Percentiles rank a stretch among this genome's conserved stretches.
phyloP scores from a whole-genome alignment of 2,329 filamentous ascomycete genomes.

The Fusarium floridanum region DNA sequence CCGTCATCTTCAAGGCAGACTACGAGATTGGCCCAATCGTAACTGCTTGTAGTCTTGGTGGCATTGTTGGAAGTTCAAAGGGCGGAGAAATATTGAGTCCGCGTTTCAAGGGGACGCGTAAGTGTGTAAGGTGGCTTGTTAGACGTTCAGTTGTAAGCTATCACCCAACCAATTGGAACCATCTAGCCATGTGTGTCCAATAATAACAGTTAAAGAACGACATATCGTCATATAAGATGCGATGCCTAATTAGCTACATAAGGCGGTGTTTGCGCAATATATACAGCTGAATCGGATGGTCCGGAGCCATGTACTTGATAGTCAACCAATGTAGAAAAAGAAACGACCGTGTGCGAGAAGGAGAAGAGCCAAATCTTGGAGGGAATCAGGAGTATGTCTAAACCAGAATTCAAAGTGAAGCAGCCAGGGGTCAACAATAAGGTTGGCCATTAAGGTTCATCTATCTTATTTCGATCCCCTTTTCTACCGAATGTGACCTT shows the following conservation, averaged over 20 bases:
- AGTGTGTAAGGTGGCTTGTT: background rate
- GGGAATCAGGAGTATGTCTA: background rate
- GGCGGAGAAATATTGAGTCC: background rate
- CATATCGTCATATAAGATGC: background rate
- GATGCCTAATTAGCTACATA: background rate
- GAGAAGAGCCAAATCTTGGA: background rate
- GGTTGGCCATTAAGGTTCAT: background rate
- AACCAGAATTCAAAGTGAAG: background rate
- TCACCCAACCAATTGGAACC: background rate
- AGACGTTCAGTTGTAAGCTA: background rate
- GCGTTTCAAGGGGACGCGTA: background rate
- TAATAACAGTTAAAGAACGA: background rate
- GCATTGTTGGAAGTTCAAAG: background rate
- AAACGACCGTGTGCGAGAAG: background rate
- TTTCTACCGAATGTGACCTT: background rate
- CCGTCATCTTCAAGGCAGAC: background rate
- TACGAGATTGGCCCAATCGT: background rate
- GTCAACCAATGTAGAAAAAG: background rate
- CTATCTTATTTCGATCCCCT: background rate
- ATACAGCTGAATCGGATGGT: too few species aligned
- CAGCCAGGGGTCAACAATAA: background rate
- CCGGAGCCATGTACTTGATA: background rate
- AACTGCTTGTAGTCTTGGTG: background rate
- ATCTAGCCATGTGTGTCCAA: background rate
- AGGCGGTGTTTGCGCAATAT: background rate